phyloP scores from a whole-genome alignment of 1,284 basidiomycete species.

The Sutorius eximius region DNA sequence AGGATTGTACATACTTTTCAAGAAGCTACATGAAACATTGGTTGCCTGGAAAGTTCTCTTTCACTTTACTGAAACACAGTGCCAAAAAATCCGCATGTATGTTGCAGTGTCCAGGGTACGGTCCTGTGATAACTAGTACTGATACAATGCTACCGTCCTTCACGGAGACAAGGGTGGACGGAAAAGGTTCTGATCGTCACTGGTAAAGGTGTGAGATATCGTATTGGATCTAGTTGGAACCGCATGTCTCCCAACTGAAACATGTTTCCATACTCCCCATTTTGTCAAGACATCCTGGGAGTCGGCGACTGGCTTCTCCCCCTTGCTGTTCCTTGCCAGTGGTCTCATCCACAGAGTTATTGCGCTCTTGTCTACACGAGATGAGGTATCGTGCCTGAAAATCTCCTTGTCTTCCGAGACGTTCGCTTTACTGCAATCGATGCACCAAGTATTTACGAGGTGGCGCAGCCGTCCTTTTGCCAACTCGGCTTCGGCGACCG shows the following conservation, averaged over 20 bases:
- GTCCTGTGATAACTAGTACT: not conserved
- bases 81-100: no score
- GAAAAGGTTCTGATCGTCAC: not conserved
- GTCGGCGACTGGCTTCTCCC: not conserved
- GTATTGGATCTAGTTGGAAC: not conserved
- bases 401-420: constrained; percentile 8
- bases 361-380: constrained; percentile 2
- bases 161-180: constrained; percentile 1
- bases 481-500: not conserved
- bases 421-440: constrained; percentile 21
- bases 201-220: not conserved
- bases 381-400: constrained; percentile 11
- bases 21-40: no score
- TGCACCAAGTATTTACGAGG: constrained; percentile 23
- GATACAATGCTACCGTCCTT: not conserved
- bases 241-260: constrained; percentile 1
- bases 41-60: no score
- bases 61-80: no score
- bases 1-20: no score
- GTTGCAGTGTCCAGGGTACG: no score
- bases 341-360: constrained; percentile 4
- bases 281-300: constrained; percentile 19
- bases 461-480: constrained; percentile 9
- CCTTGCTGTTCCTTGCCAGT: not conserved
- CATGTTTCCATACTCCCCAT: constrained; percentile 26